Evolutionary conservation across 148 eudicot genomes (phyloP).

Genomic region (Persicaria tinctoria): DNA sequence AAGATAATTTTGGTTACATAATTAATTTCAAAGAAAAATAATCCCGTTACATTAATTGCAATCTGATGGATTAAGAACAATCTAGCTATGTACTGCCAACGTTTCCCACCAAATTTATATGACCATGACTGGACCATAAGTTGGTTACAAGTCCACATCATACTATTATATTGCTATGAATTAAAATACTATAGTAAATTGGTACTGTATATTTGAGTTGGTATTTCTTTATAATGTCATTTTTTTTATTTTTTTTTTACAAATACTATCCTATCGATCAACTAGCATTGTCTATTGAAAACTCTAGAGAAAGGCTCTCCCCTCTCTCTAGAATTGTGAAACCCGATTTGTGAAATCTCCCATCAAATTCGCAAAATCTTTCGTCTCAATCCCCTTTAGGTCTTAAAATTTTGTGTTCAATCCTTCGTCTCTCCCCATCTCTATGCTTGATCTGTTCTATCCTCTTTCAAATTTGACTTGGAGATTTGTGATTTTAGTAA

Average conservation of each 20-base stretch:
- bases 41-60: background rate
- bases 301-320: no score
- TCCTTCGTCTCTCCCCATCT: no score
- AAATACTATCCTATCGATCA: no score
- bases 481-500: no score
- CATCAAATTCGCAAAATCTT: no score
- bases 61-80: background rate
- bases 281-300: no score
- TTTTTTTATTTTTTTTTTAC: background rate
- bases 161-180: background rate
- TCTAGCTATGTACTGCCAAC: background rate
- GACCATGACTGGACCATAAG: background rate
- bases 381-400: no score
- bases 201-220: background rate
- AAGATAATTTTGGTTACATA: background rate
- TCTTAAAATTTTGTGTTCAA: no score
- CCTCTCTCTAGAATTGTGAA: no score
- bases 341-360: no score
- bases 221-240: background rate
- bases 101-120: background rate
- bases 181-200: background rate
- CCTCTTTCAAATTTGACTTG: no score
- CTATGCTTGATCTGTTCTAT: no score
- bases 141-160: slow-evolving; percentile 1
- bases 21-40: background rate